A percentile compares a stretch with the other conserved stretches of the same genome.
Evolutionary conservation across 2,329 filamentous ascomycete genomes (phyloP).

Genomic region (Phyllosticta capitalensis): DNA sequence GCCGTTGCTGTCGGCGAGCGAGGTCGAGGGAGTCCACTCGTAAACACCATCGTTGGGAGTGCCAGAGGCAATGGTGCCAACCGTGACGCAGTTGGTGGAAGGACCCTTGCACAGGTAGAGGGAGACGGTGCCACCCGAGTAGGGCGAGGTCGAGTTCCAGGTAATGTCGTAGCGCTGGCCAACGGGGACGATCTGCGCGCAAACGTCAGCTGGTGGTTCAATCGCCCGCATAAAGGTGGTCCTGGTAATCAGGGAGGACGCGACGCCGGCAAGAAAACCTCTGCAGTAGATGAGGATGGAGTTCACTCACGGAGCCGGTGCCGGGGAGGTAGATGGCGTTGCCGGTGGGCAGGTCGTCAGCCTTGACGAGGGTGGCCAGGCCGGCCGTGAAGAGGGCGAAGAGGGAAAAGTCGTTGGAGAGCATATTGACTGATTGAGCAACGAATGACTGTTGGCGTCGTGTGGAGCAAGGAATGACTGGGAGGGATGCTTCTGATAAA

Average conservation of each 20-base stretch:
- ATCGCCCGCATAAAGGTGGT: neutral
- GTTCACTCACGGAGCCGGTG: slow-evolving; percentile 34
- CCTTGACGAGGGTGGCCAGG: slow-evolving; percentile 36
- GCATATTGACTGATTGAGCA: slow-evolving; percentile 21
- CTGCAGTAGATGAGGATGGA: neutral
- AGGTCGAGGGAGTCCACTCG: slow-evolving; percentile 43
- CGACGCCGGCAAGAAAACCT: neutral
- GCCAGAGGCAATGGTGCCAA: slow-evolving; percentile 39
- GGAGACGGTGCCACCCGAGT: slow-evolving; percentile 38
- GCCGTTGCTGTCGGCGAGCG: slow-evolving; percentile 35
- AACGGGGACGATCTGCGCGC: slow-evolving; percentile 39
- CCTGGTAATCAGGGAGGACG: neutral
- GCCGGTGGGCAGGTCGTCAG: slow-evolving; percentile 29
- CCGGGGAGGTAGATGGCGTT: slow-evolving; percentile 47
- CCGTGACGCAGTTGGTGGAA: slow-evolving; percentile 42
- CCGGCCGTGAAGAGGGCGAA: slow-evolving; percentile 44
- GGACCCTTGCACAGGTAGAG: slow-evolving; percentile 52
- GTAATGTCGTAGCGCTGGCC: slow-evolving; percentile 49
- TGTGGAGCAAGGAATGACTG: slow-evolving; percentile 15
- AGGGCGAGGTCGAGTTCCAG: slow-evolving; percentile 42
- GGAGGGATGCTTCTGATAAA: neutral
- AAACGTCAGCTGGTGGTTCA: slow-evolving; percentile 3
- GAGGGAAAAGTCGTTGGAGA: slow-evolving; percentile 30
- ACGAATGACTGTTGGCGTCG: slow-evolving; percentile 4
- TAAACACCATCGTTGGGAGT: slow-evolving; percentile 48